Evolutionary conservation across 2,329 filamentous ascomycete genomes (phyloP).

Genomic region (Lachnellula hyalina): DNA sequence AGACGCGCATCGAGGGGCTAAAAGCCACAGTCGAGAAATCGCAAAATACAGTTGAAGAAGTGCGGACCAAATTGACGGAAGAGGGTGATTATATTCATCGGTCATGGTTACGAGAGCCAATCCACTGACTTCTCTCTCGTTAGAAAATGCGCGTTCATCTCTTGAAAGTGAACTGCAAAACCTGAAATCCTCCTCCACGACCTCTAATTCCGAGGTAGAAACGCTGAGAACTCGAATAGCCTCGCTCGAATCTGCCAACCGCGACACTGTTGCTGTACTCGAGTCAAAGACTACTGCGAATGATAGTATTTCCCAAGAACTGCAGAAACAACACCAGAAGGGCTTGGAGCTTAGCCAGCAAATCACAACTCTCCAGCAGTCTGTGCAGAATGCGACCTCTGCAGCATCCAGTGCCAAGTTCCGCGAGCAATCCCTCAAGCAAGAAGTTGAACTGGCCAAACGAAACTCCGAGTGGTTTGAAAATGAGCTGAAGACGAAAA

Average conservation of each 20-base stretch:
- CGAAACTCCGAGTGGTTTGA: constrained; percentile 93
- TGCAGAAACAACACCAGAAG: constrained; percentile 84
- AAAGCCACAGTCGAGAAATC: constrained; percentile 79
- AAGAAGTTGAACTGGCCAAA: constrained; percentile 83
- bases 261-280: constrained; percentile 81
- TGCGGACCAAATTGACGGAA: constrained; percentile 73
- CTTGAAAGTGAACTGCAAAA: constrained; percentile 78
- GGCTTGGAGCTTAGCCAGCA: constrained; percentile 79
- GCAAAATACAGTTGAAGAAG: constrained; percentile 74
- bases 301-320: constrained; percentile 77
- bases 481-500: constrained; percentile 84
- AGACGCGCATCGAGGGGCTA: constrained; percentile 75
- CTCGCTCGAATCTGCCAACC: constrained; percentile 84
- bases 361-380: constrained; percentile 74
- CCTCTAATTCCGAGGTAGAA: constrained; percentile 69
- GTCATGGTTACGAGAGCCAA: background rate
- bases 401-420: constrained; percentile 79
- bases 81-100: constrained; percentile 56
- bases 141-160: constrained; percentile 70
- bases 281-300: constrained; percentile 86
- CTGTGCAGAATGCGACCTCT: constrained; percentile 75
- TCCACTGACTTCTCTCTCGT: constrained; percentile 12
- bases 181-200: constrained; percentile 69
- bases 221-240: constrained; percentile 76
- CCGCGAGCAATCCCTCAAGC: constrained; percentile 81